Base-by-base conservation (phyloP, 768 basidiomycete genomes). In the Fomitopsis serialis region DNA sequence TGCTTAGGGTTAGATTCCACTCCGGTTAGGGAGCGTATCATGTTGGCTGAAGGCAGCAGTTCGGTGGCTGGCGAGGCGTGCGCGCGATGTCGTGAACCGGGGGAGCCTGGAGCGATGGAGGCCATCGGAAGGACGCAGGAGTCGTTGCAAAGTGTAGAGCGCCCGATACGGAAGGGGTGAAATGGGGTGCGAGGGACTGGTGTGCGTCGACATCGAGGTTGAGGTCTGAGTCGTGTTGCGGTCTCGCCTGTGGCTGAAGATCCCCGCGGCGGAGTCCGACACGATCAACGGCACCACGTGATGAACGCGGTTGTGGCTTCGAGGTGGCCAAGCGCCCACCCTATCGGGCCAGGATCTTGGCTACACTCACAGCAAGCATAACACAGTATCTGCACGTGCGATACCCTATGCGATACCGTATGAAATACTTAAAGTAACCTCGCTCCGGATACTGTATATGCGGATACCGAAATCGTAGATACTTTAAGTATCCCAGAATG, bases 1-100 rank as follows among this genome's bases (percentile, higher is more conserved):
- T 61, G 65, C 72, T 76, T 83, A 82, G 79, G 81, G 81, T 83
- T 83, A 82, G 78, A 77, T 73, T 68, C 68, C 78, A 77, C 77
- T 72, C 67, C 70, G 63, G 63, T 61, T 66, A 65, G 67, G 70
- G 72, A 73, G 75, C 69, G 74, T 71, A 75, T 67, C 68, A 60
- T 77, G 78, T 75, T 80, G 78, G 78, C 74, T 77, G 71, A 65
- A 69, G 71, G 55, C 57, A 66, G 65, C 60, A 60, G 63, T 50
- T 58, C 57, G 59, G 54, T 60, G 55, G 53, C 57, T 66, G 74
- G 70, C 29, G 59, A 62, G 62, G 56, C 40, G 55, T 55, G 61
- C 53, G 51, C 52, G 59, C 52, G 36, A 57, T 55, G 60, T 51
- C 49, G 43, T 56, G 65, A 68, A 67, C 69, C 53, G 55, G 70